Conservation (phyloP, 2,329 filamentous ascomycete species). For the Talaromyces funiculosus region DNA sequence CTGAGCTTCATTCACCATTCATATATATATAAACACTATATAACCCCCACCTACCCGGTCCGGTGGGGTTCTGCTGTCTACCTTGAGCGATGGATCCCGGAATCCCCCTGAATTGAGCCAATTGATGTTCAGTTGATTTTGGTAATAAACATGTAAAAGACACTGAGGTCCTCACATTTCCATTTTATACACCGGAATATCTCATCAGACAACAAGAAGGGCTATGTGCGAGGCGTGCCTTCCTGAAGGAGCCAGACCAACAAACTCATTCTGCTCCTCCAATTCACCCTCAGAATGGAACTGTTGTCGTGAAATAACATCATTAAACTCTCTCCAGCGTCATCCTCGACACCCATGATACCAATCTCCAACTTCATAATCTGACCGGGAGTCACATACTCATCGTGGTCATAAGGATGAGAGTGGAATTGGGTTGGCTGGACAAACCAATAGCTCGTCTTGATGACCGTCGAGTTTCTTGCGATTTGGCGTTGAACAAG, state of each 20-base stretch:
- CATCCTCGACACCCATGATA: constrained; percentile 41
- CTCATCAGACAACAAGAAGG: constrained; percentile 1
- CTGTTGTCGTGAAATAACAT: constrained; percentile 14
- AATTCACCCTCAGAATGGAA: constrained; percentile 1
- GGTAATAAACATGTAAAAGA: no score
- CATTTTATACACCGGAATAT: no score
- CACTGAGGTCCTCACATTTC: no score
- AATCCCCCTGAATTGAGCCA: not conserved
- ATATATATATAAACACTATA: not conserved
- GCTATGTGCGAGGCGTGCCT: not conserved
- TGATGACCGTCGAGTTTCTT: constrained; percentile 39
- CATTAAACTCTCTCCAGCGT: constrained; percentile 31
- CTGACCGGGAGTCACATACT: constrained; percentile 36
- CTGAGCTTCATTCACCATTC: not conserved
- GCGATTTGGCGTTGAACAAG: constrained; percentile 1
- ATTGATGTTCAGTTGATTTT: no score
- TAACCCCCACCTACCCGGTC: constrained; percentile 1
- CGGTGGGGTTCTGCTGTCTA: not conserved
- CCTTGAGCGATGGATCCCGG: not conserved
- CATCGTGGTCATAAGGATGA: constrained; percentile 36
- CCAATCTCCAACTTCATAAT: constrained; percentile 43
- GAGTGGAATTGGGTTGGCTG: constrained; percentile 24
- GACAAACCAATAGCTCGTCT: constrained; percentile 31
- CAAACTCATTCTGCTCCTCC: not conserved
- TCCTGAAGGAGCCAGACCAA: not conserved